Base-by-base conservation (phyloP, 768 basidiomycete genomes). In the Dendrothele bispora region DNA sequence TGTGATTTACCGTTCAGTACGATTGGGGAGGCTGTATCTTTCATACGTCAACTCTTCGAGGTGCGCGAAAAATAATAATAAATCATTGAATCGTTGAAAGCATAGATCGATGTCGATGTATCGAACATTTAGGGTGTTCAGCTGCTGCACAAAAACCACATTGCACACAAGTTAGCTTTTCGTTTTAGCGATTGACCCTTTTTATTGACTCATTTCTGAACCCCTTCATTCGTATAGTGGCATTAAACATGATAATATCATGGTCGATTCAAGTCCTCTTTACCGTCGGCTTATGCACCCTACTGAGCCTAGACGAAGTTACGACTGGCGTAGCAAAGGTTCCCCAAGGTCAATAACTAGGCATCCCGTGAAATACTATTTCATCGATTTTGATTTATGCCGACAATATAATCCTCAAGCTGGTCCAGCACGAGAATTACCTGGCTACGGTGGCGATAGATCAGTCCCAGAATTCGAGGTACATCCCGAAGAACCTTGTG, bases 401-500 rank as follows among this genome's bases (percentile, higher is more conserved):
- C 46, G 58, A 1, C 58, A 29, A 2, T 71, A 61, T 43, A 40
- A 51, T 10, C 62, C 68, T 0, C 39, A 57, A 0, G 55, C 66
- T 5, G 47, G 55, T 1, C 39, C 55, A 0, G 68, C 70, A 0
- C 51, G 50, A 0, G 67, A 64, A 25, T 35, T 50, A 5, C 62
- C 67, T 0, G 58, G 72, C 2, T 51, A 53, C 7, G 77, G 74
- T 0, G 74, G 68, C 3, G 77, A 81, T 54, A 66, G 65, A 42
- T 57, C 69, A 1, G 67, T 66, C 0, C 75, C 75, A 1, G 74
- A 76, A 39, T 68, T 66, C 35, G 43, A 29, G 22, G 24, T 30
- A n/a, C 28, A 56, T 11, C 53, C 46, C 6, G 25, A 46, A 0
- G 28, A 49, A 1, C 64, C 58, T 0, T 56, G 62, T 8, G 53